A percentile compares a stretch with the other conserved stretches of the same genome.
phyloP scores from a whole-genome alignment of 257 asterid species.

The Ballota nigra region DNA sequence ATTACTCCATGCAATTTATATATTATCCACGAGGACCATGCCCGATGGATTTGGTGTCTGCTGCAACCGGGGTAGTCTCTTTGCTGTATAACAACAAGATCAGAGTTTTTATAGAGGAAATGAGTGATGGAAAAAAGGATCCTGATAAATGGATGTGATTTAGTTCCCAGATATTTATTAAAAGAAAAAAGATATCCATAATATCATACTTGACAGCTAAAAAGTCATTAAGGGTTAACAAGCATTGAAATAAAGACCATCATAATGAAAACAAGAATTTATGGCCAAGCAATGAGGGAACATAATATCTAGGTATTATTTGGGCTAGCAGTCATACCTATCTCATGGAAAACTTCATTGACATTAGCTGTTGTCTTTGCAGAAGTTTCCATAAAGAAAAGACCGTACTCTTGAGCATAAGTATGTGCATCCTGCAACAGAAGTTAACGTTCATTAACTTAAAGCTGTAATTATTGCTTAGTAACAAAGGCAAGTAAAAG shows the following conservation, averaged over 20 bases:
- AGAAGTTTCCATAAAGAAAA: conserved; percentile 73
- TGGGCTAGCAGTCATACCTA: conserved; percentile 36
- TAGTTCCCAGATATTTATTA: not conserved
- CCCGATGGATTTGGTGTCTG: conserved; percentile 75
- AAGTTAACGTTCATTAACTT: conserved; percentile 9
- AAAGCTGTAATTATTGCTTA: not conserved
- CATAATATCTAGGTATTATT: not conserved
- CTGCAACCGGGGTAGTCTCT: conserved; percentile 79
- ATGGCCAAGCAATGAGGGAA: not conserved
- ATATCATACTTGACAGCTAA: not conserved
- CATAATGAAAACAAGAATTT: not conserved
- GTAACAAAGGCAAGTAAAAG: not conserved
- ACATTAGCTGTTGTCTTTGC: conserved; percentile 70
- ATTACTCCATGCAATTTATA: conserved; percentile 57
- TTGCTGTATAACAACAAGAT: conserved; percentile 46
- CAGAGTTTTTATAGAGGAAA: not conserved
- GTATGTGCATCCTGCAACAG: conserved; percentile 58
- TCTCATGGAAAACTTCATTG: conserved; percentile 54
- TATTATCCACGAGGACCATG: conserved; percentile 81
- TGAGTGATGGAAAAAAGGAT: not conserved
- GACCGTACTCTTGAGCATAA: conserved; percentile 66
- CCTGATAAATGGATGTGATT: not conserved
- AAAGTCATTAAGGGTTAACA: not conserved
- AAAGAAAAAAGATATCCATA: not conserved
- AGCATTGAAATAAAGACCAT: not conserved